phyloP scores from a whole-genome alignment of 257 asterid genomes.

The Eustoma russellianum region DNA sequence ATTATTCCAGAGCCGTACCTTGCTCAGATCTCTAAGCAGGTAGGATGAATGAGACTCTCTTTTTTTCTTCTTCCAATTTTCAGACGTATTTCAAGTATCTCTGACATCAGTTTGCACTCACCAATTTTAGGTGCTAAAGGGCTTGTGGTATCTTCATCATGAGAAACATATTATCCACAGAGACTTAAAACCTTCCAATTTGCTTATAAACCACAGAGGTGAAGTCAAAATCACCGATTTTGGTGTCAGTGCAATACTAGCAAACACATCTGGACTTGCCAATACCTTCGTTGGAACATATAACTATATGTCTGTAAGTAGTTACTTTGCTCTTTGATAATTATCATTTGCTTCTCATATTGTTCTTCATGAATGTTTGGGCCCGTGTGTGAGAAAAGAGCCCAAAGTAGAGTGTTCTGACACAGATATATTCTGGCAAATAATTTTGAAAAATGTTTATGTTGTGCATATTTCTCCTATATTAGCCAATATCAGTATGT shows the following conservation, averaged over 20 bases:
- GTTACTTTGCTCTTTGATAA: neutral
- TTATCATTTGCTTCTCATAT: neutral
- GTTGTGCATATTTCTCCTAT: no score
- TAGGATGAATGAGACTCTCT: constrained; percentile 10
- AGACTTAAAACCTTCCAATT: constrained; percentile 92
- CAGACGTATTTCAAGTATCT: neutral
- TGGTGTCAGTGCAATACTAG: constrained; percentile 90
- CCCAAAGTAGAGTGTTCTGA: no score
- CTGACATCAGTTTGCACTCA: constrained; percentile 5
- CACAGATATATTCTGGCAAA: no score
- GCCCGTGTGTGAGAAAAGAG: no score
- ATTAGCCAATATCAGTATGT: no score
- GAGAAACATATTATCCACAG: constrained; percentile 95
- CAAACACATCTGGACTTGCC: constrained; percentile 79
- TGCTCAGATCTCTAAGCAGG: constrained; percentile 95
- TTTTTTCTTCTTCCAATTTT: neutral
- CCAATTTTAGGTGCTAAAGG: constrained; percentile 73
- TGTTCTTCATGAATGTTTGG: no score
- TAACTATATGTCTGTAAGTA: constrained; percentile 99
- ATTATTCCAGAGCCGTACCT: constrained; percentile 88
- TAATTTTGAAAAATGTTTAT: no score
- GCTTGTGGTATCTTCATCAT: constrained; percentile 97
- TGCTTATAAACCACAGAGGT: constrained; percentile 88
- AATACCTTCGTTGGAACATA: constrained; percentile 95
- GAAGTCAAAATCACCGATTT: constrained; percentile 97